Base-by-base conservation (phyloP, 208 protist species). In the Leishmania aethiopica region DNA sequence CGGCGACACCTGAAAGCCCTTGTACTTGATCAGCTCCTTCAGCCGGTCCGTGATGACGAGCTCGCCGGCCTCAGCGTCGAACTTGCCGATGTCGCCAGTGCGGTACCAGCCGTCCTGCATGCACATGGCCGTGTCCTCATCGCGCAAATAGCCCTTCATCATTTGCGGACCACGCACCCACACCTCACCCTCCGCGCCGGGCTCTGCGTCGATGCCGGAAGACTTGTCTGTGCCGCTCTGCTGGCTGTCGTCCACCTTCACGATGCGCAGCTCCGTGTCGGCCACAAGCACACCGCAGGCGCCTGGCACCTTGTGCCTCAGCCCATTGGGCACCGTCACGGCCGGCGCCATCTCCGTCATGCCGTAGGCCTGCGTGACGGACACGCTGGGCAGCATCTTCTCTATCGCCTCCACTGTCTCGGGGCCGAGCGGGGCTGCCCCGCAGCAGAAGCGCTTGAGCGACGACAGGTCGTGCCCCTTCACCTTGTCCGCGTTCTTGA, bases 1-100 rank as follows among this genome's bases (percentile, higher is more conserved):
- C 1, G 95, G 95, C 22, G 95, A 86, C 22, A 98, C 95, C 87
- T 98, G 95, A 73, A 95, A 95, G 57, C 95, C 95, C 78, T 98
- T 98, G 85, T 89, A 92, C 84, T 98, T 98, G 80, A 98, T 98
- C 37, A 98, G 87, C 78, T 98, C 95, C 80, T 98, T 98, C 37
- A 95, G 78, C 70, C 96, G 87, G 79, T 96, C 94, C 13, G 85
- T 84, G 77, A 96, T 92, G 75, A 83, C 80, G 15, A 91, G 45
- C 35, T 90, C 40, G 49, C 85, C 81, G 19, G 74, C 87, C 42
- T 73, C 57, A 3, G 74, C 84, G 60, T 97, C 91, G 28, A 90
- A 76, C 42, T 85, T 75, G 45, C 88, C 92, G 62, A 97, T 94
- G 75, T 97, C 94, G 66, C 94, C 93, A 35, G 94, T 97, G 71